These are phyloP conservation scores for Grosmannia penicillata DNA, from an alignment of 2,329 filamentous ascomycete genomes.

Conservation along the genomic window DNA sequence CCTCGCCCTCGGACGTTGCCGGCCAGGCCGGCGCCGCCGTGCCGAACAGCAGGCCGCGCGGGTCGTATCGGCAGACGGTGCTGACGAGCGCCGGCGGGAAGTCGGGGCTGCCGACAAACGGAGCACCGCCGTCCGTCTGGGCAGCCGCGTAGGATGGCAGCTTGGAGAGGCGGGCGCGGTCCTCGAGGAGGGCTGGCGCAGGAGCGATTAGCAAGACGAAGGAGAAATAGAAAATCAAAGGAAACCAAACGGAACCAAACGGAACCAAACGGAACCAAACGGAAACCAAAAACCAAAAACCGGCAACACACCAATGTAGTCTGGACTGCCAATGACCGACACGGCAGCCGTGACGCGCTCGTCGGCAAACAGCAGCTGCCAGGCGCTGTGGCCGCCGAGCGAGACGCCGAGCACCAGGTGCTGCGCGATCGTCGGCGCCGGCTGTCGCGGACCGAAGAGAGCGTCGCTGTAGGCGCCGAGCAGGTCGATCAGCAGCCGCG, in stretches of 20 bases:
- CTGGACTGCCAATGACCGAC: slow-evolving; percentile 75
- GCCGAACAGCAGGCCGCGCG: slow-evolving; percentile 58
- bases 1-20: slow-evolving; percentile 14
- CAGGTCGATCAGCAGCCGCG: slow-evolving; percentile 59
- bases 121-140: slow-evolving; percentile 36
- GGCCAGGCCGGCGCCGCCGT: slow-evolving; percentile 20
- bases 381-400: slow-evolving; percentile 75
- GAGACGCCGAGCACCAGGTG: slow-evolving; percentile 73
- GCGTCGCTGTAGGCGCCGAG: slow-evolving; percentile 36
- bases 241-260: neutral
- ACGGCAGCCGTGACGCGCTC: slow-evolving; percentile 65
- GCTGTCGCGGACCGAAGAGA: neutral
- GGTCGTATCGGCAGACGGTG: slow-evolving; percentile 53
- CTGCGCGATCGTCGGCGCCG: slow-evolving; percentile 5
- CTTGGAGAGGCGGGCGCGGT: slow-evolving; percentile 61
- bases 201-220: too few relatives aligned
- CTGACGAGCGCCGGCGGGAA: slow-evolving; percentile 58
- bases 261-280: neutral
- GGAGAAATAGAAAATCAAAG: too few relatives aligned
- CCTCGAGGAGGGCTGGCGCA: slow-evolving; percentile 45
- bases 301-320: slow-evolving; percentile 50
- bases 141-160: slow-evolving; percentile 42
- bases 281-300: neutral
- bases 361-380: slow-evolving; percentile 70
- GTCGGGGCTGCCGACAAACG: slow-evolving; percentile 62